Conservation (phyloP, 208 protist species). For the Acanthamoeba royreba region DNA sequence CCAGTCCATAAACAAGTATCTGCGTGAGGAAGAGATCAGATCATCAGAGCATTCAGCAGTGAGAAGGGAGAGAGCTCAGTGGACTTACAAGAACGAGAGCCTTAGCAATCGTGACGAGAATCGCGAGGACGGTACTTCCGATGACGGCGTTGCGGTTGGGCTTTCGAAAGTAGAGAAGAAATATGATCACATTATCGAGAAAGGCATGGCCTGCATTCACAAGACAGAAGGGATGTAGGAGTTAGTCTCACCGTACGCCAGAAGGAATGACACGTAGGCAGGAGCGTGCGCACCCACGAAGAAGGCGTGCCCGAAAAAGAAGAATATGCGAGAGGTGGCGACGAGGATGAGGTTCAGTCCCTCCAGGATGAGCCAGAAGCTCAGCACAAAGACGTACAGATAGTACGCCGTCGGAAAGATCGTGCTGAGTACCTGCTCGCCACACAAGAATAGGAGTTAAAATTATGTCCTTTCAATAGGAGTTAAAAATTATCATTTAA, state of each 20-base stretch:
- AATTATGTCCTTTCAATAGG: not conserved
- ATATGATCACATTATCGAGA: not conserved
- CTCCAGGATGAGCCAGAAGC: not conserved
- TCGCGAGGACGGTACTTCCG: not conserved
- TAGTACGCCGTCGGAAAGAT: not conserved
- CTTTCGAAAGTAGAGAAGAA: not conserved
- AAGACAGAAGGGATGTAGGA: not conserved
- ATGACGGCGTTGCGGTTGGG: not conserved
- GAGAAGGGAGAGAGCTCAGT: not conserved
- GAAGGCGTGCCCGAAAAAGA: not conserved
- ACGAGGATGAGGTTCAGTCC: not conserved
- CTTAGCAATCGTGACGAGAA: not conserved
- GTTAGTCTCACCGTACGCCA: too few relatives aligned
- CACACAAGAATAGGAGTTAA: not conserved
- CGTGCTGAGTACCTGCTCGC: not conserved
- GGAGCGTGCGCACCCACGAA: not conserved
- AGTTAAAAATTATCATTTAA: not conserved
- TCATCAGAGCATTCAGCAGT: not conserved
- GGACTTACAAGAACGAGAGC: not conserved
- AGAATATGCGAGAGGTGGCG: not conserved
- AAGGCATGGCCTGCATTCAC: not conserved
- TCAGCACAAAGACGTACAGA: not conserved
- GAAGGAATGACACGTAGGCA: not conserved
- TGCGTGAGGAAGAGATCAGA: not conserved
- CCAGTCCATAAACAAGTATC: not conserved